Evolutionary conservation across 179 eudicot genomes (phyloP).

Genomic region (Vitellaria paradoxa): DNA sequence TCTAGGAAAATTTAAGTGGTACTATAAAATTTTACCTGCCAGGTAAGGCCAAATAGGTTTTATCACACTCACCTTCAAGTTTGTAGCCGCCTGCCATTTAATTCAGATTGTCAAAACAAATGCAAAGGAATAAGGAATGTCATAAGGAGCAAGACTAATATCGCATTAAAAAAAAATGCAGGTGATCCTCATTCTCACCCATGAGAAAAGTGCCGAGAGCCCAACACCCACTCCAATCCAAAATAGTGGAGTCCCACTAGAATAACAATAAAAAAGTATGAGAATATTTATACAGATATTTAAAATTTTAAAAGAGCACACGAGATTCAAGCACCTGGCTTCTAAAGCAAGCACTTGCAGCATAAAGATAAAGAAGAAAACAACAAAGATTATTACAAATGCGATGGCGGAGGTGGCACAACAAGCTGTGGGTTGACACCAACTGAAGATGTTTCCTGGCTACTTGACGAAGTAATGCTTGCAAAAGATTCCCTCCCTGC

Average conservation of each 20-base stretch:
- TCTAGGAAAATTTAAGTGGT: too few species aligned
- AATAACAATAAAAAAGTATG: slow-evolving; percentile 6
- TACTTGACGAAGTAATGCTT: slow-evolving; percentile 43
- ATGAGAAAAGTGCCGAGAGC: slow-evolving; percentile 69
- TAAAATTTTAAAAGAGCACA: slow-evolving; percentile 3
- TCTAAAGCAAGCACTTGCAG: background rate
- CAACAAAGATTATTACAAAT: slow-evolving; percentile 41
- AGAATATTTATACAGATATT: background rate
- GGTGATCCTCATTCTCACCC: slow-evolving; percentile 34
- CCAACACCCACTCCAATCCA: slow-evolving; percentile 99
- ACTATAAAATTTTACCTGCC: slow-evolving; percentile 13
- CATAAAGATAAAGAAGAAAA: background rate
- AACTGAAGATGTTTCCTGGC: slow-evolving; percentile 56
- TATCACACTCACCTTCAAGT: slow-evolving; percentile 58
- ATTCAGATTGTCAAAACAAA: slow-evolving; percentile 19
- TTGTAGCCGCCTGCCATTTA: slow-evolving; percentile 40
- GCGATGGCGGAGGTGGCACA: slow-evolving; percentile 53
- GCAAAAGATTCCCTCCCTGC: slow-evolving; percentile 41
- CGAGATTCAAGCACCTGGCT: background rate
- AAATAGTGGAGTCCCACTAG: slow-evolving; percentile 81
- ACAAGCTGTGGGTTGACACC: slow-evolving; percentile 57
- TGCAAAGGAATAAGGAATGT: background rate
- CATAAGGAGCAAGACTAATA: background rate
- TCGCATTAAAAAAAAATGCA: slow-evolving; percentile 11
- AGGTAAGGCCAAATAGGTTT: background rate